Conservation (phyloP, 129 eudicot genomes). For the Logfia minima region DNA sequence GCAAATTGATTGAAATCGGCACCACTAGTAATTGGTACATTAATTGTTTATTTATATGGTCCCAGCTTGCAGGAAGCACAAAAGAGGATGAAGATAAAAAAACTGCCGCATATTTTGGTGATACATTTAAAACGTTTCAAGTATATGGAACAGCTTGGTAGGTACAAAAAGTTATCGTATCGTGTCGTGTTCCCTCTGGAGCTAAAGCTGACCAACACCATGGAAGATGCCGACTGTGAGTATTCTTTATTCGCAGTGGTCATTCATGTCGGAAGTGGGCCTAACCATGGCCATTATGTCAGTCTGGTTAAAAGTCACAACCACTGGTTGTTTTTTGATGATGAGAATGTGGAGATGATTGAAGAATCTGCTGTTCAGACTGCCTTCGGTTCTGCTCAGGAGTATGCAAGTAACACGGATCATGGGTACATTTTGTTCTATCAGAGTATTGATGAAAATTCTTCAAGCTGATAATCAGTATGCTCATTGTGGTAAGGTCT, state of each 20-base stretch:
- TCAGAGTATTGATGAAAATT: neutral
- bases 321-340: conserved; percentile 77
- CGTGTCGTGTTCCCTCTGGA: conserved; percentile 74
- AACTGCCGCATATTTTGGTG: conserved; percentile 67
- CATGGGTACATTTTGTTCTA: conserved; percentile 72
- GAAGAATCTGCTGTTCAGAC: conserved; percentile 76
- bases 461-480: conserved; percentile 21
- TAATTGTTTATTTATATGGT: neutral
- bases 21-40: neutral
- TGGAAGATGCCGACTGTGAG: conserved; percentile 70
- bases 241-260: conserved; percentile 69
- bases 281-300: conserved; percentile 73
- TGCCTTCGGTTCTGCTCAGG: conserved; percentile 70
- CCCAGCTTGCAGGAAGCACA: conserved; percentile 78
- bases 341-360: conserved; percentile 77
- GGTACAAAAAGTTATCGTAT: conserved; percentile 69
- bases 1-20: neutral
- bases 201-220: conserved; percentile 68
- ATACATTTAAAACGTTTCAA: conserved; percentile 74
- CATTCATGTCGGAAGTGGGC: conserved; percentile 75
- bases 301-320: conserved; percentile 71
- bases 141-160: conserved; percentile 69
- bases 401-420: conserved; percentile 70
- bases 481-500: neutral
- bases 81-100: conserved; percentile 77